Conservation (phyloP, 371 early-diverging fungal genomes). For the Choanephora cucurbitarum region DNA sequence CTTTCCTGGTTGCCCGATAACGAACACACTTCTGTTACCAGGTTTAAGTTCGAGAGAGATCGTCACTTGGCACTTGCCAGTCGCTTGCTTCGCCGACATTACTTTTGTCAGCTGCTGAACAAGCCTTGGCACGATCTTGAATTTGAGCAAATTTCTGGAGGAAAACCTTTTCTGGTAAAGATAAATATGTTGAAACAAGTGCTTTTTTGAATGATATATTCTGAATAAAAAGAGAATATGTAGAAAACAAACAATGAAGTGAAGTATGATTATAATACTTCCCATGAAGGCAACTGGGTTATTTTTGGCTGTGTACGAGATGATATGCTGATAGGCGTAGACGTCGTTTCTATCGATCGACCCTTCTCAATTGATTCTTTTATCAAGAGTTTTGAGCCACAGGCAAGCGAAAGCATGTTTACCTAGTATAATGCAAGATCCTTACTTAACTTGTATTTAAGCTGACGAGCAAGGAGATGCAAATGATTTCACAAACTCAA, state of each 20-base stretch:
- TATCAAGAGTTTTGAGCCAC: constrained; percentile 35
- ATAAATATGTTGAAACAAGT: no score
- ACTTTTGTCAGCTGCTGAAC: constrained; percentile 27
- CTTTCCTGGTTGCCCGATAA: constrained; percentile 25
- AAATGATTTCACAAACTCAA: constrained; percentile 17
- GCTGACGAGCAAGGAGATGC: constrained; percentile 39
- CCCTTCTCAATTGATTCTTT: constrained; percentile 36
- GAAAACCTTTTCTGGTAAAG: constrained; percentile 34
- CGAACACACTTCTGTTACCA: constrained; percentile 28
- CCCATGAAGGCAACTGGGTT: constrained; percentile 71
- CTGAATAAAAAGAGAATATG: no score
- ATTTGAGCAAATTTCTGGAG: constrained; percentile 22
- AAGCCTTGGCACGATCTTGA: constrained; percentile 22
- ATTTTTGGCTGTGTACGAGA: constrained; percentile 34
- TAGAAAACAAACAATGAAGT: no score
- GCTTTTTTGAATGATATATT: no score
- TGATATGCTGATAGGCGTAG: constrained; percentile 48
- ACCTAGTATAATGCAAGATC: not conserved
- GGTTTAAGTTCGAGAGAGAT: constrained; percentile 40
- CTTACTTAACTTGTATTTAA: constrained; percentile 9
- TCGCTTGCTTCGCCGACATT: constrained; percentile 37
- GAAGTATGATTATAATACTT: constrained; percentile 52
- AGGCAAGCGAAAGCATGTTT: no score
- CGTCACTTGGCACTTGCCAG: constrained; percentile 36
- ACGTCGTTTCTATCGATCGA: constrained; percentile 45